These are phyloP conservation scores for Litchi chinensis DNA, from an alignment of 345 rosid species.

Conservation along the genomic window DNA sequence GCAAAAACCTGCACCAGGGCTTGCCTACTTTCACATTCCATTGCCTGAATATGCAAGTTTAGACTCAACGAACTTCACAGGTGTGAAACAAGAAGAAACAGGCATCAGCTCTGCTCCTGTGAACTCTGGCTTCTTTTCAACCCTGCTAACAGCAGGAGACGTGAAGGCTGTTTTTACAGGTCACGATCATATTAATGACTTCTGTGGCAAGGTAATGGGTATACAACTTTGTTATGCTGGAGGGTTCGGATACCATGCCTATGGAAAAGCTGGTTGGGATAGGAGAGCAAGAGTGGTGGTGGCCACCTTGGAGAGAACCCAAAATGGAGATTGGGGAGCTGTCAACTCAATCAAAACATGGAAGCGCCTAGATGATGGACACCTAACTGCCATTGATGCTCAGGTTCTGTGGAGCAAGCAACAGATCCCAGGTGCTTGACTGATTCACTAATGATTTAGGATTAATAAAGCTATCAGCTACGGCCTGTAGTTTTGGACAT, in stretches of 20 bases:
- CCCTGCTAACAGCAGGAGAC: slow-evolving; percentile 74
- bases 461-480: no score
- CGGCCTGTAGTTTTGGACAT: no score
- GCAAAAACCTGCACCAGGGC: slow-evolving; percentile 72
- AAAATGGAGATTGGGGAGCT: slow-evolving; percentile 61
- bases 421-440: background rate
- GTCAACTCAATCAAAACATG: slow-evolving; percentile 81
- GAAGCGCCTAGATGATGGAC: slow-evolving; percentile 86
- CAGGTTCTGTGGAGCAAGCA: slow-evolving; percentile 78
- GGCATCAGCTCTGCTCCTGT: slow-evolving; percentile 60
- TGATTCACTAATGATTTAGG: no score
- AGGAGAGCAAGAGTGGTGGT: slow-evolving; percentile 80
- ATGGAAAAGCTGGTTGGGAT: slow-evolving; percentile 90
- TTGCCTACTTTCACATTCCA: slow-evolving; percentile 86
- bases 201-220: slow-evolving; percentile 64
- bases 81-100: slow-evolving; percentile 62
- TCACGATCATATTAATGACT: slow-evolving; percentile 89
- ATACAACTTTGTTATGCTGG: slow-evolving; percentile 90
- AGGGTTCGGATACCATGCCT: slow-evolving; percentile 93
- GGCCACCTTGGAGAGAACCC: slow-evolving; percentile 65
- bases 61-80: slow-evolving; percentile 57
- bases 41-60: slow-evolving; percentile 70
- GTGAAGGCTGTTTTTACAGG: slow-evolving; percentile 84
- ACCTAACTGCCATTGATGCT: slow-evolving; percentile 60
- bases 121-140: slow-evolving; percentile 88